phyloP scores from a whole-genome alignment of 2,329 filamentous ascomycete genomes.

The Alternaria metachromatica region DNA sequence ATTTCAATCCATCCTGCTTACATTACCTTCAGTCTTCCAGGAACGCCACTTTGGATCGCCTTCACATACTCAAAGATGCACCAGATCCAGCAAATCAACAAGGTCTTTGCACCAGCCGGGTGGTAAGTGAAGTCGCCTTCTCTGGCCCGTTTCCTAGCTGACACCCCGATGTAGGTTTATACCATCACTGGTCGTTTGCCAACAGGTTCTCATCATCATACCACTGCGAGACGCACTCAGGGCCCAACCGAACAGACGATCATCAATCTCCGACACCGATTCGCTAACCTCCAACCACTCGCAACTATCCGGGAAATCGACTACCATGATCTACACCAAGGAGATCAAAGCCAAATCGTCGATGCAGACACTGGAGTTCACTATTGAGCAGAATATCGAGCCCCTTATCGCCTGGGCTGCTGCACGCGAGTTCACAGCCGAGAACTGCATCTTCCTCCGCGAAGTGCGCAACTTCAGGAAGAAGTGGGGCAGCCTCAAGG shows the following conservation, averaged over 20 bases:
- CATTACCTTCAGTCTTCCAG: constrained; percentile 37
- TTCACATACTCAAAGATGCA: constrained; percentile 43
- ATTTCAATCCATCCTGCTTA: constrained; percentile 22
- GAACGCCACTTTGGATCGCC: constrained; percentile 47
- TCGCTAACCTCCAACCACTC: constrained; percentile 36
- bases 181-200: constrained; percentile 45
- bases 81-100: constrained; percentile 33
- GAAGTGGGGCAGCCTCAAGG: constrained; percentile 38
- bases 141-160: background rate
- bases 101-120: constrained; percentile 44
- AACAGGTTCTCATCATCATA: constrained; percentile 47
- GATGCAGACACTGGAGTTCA: constrained; percentile 47
- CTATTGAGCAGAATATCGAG: constrained; percentile 45
- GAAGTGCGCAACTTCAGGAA: constrained; percentile 48
- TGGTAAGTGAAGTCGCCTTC: constrained; percentile 33
- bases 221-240: constrained; percentile 41
- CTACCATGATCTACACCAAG: constrained; percentile 28
- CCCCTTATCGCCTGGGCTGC: constrained; percentile 47
- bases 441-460: constrained; percentile 49
- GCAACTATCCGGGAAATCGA: constrained; percentile 28
- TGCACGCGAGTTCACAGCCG: constrained; percentile 46
- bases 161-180: constrained; percentile 36
- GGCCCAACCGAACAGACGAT: constrained; percentile 21
- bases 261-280: constrained; percentile 34
- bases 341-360: constrained; percentile 44